Conservation (phyloP, 768 basidiomycete genomes). For the Auriscalpium microsporum region DNA sequence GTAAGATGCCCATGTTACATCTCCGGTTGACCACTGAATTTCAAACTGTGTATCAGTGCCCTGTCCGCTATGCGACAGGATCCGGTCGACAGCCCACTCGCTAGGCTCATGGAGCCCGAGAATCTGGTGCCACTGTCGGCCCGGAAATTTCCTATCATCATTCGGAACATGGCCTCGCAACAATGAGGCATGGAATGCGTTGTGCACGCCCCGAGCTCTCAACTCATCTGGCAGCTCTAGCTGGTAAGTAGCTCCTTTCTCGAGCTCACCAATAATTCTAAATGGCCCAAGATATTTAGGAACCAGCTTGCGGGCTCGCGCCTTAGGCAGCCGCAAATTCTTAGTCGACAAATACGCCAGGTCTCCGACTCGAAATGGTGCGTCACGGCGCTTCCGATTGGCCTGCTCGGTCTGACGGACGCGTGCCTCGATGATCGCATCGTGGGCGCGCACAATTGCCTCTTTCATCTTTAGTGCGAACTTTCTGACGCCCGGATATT, state of each 20-base stretch:
- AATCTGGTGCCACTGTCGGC: background rate
- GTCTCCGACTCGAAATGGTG: conserved; percentile 15
- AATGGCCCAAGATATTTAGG: background rate
- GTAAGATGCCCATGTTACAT: background rate
- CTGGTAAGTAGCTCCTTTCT: background rate
- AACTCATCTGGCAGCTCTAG: background rate
- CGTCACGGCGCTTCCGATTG: conserved; percentile 12
- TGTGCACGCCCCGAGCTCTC: background rate
- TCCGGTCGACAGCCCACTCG: background rate
- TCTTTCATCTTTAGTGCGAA: conserved; percentile 22
- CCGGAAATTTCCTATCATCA: background rate
- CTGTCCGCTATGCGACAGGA: background rate
- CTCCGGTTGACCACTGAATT: background rate
- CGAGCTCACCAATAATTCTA: background rate
- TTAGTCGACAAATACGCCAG: conserved; percentile 23
- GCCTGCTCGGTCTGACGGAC: conserved; percentile 25
- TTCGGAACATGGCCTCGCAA: background rate
- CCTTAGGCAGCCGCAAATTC: background rate
- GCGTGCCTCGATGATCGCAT: conserved; percentile 28
- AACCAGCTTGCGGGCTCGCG: background rate
- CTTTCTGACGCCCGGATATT: conserved; percentile 21
- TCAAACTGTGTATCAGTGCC: background rate
- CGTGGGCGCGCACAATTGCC: conserved; percentile 23
- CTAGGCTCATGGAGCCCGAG: background rate
- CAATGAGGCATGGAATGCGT: background rate